Base-by-base conservation (phyloP, 805 yeast genomes). In the Metschnikowia matae region DNA sequence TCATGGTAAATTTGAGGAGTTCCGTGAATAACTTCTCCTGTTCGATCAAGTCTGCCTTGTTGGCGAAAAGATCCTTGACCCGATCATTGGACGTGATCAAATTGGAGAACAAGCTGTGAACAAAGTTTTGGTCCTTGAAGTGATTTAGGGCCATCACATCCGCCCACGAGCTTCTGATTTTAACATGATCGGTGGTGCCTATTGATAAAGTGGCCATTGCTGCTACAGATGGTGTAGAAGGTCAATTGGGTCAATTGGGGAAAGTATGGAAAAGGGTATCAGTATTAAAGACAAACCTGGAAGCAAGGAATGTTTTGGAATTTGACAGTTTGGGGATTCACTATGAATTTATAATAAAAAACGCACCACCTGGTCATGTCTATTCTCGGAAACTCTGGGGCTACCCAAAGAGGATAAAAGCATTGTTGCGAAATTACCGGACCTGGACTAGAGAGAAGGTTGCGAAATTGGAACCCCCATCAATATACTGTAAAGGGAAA, bases 1-100 rank as follows among this genome's bases (percentile, higher is more conserved):
- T 54, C 43, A 73, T 61, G 6, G 64, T 53, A 51, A 65, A 69
- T 33, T 59, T 61, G 43, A 73, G 62, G 45, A 71, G 58, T 48
- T 73, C 77, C 11, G 66, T 64, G 54, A 73, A 67, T 17, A 70
- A 58, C n/a, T 48, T 42, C n/a, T 69, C 54, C 40, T 73, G 77
- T 47, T 66, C 63, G 31, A 58, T 47, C 20, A 65, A 51, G n/a
- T 52, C 54, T 14, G 54, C 60, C 7, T 60, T 60, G 35, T 61
- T 51, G 29, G 52, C 46, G 44, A 68, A 64, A 11, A 58, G 45
- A 15, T 51, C 40, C 42, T 59, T 64, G 23, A 71, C 54, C 2
- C 60, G 50, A 0, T 68, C 58, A 53, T 69, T 66, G 18, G 67
- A 61, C 6, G 62, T 63, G n/a, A 71, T 49, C 52, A 73, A 64